A percentile compares a stretch with the other conserved stretches of the same genome.
Evolutionary conservation across 805 yeast species (phyloP).

Genomic region (Metschnikowia anglica): DNA sequence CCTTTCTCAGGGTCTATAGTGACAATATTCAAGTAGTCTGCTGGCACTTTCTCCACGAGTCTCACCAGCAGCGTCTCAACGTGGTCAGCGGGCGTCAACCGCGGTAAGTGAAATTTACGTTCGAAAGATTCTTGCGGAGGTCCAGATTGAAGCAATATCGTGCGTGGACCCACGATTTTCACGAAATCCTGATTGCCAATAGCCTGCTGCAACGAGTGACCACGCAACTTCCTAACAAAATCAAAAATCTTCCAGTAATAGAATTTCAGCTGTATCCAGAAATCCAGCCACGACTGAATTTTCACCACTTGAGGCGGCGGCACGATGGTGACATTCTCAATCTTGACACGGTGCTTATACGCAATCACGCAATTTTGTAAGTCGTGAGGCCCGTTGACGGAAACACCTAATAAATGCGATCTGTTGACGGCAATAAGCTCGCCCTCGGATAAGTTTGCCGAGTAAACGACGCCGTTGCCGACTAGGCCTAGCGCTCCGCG

Average conservation of each 20-base stretch:
- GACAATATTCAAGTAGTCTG: conserved; percentile 51
- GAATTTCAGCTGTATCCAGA: conserved; percentile 11
- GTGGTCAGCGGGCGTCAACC: conserved; percentile 12
- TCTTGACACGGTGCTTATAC: conserved; percentile 15
- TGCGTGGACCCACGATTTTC: conserved; percentile 55
- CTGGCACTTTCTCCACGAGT: conserved; percentile 22
- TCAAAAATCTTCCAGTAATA: conserved; percentile 16
- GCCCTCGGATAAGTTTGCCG: conserved; percentile 40
- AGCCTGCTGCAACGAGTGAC: conserved; percentile 10
- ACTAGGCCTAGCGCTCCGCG: conserved; percentile 56
- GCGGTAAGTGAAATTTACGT: conserved; percentile 13
- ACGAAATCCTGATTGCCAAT: conserved; percentile 43
- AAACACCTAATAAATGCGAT: conserved; percentile 48
- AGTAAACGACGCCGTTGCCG: conserved; percentile 56
- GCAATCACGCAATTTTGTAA: conserved; percentile 40
- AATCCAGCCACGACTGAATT: conserved; percentile 12
- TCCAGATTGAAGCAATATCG: conserved; percentile 48
- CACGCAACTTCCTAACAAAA: conserved; percentile 3
- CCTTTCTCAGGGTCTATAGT: conserved; percentile 41
- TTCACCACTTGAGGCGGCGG: conserved; percentile 17
- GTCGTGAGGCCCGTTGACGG: conserved; percentile 50
- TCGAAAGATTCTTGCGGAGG: conserved; percentile 23
- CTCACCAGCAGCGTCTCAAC: conserved; percentile 16
- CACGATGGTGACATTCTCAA: conserved; percentile 9
- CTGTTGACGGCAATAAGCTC: conserved; percentile 51